Evolutionary conservation across 1,139 yeast species (phyloP), one percentile per base, ranked within the genome.

Genomic region (Suzukiozyma palmioleophila): DNA sequence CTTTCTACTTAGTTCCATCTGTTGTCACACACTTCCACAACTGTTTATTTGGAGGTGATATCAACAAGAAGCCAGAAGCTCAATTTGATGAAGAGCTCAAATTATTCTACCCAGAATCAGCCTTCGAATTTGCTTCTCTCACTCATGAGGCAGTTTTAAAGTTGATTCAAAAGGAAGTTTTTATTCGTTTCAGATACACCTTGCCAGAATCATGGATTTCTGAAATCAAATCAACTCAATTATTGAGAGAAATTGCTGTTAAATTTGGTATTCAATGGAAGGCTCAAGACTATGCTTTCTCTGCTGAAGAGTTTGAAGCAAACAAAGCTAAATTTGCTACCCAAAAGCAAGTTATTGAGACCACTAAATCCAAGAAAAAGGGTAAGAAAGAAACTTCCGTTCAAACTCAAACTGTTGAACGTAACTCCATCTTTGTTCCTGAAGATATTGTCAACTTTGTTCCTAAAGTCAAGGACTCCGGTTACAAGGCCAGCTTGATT

Each of bases 251-350:
- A 47, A 71, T 89, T 45, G 81, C 96, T 12, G 54, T 71, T 41
- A 84, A 85, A 62, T 78, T 82, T 50, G 98, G 98, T 64, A 77
- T 92, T 43, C 98, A 92, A 66, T 84, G 96, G 87, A 66, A 69
- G 48, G 60, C 77, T n/a, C 71, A 66, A 45, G 60, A 67, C 14
- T 82, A 77, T 56, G 65, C 60, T 11, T 79, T 79, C 56, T 69
- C 77, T 32, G 56, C 57, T 39, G 77, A 69, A 37, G 64, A 63
- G 22, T 70, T 75, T 44, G 78, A 72, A 36, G 51, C 52, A 7
- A 65, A 58, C 31, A 48, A 52, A 33, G 49, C 46, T 6, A 38
- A 45, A 33, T 42, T 56, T 24, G 48, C 52, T 13, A 44, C 51
- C 3, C 56, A 48, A 28, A 41, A 55, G 14, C 52, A 45, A 33